phyloP scores from a whole-genome alignment of 164 flowering plant genomes.

The Vitis amurensis region DNA sequence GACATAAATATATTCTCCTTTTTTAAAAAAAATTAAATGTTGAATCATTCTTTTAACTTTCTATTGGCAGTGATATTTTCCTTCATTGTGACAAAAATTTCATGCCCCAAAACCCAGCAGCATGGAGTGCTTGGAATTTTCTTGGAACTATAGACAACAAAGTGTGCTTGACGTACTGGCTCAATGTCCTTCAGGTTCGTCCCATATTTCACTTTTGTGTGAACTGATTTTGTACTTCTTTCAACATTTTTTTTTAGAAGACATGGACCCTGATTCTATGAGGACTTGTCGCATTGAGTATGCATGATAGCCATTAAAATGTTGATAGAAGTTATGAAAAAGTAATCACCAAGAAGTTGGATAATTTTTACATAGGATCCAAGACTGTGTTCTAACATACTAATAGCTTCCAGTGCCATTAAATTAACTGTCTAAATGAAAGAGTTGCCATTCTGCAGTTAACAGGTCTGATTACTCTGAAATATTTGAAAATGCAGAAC shows the following conservation, averaged over 20 bases:
- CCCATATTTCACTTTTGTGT: not conserved
- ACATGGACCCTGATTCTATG: too few relatives aligned
- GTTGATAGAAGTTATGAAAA: too few relatives aligned
- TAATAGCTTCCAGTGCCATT: too few relatives aligned
- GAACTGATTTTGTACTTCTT: too few relatives aligned
- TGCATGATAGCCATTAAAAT: too few relatives aligned
- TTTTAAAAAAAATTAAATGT: not conserved
- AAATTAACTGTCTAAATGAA: not conserved
- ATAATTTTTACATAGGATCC: too few relatives aligned
- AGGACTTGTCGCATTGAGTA: too few relatives aligned
- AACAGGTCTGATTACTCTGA: not conserved
- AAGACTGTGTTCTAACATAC: too few relatives aligned
- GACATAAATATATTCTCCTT: not conserved
- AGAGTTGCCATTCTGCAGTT: not conserved
- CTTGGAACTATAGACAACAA: conserved; percentile 64
- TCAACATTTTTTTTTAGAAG: too few relatives aligned
- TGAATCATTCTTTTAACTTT: conserved; percentile 13
- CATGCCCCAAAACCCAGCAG: conserved; percentile 88
- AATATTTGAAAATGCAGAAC: conserved; percentile 53
- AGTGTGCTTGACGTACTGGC: conserved; percentile 92
- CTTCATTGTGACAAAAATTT: conserved; percentile 81
- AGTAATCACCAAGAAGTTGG: too few relatives aligned
- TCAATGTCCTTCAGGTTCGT: conserved; percentile 87
- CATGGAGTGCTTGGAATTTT: conserved; percentile 99
- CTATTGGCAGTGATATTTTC: conserved; percentile 75